phyloP scores from a whole-genome alignment of 1,139 yeast species.

The Geotrichum phurueaensis region DNA sequence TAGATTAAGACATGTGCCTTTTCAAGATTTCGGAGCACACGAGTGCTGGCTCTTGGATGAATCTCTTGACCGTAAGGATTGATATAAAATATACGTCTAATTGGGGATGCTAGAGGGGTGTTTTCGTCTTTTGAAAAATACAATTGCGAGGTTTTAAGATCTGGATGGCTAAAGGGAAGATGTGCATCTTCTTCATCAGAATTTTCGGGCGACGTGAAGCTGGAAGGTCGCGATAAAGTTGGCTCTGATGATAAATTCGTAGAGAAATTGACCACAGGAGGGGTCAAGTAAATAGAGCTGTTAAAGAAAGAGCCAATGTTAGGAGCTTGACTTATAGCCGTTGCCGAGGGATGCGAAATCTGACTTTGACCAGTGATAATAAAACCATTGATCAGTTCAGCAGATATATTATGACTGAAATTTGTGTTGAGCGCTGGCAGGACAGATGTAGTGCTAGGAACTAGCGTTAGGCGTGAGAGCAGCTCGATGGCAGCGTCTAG shows the following conservation, averaged over 20 bases:
- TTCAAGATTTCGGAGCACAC: conserved; percentile 51
- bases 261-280: conserved; percentile 3
- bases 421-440: conserved; percentile 81
- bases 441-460: conserved; percentile 51
- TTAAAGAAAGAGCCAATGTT: not conserved
- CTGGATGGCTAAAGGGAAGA: conserved; percentile 78
- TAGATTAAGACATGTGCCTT: conserved; percentile 52
- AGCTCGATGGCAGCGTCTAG: conserved; percentile 79
- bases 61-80: conserved; percentile 88
- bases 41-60: conserved; percentile 64
- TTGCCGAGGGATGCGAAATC: conserved; percentile 69
- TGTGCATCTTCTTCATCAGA: conserved; percentile 52
- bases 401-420: conserved; percentile 82
- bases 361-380: conserved; percentile 91
- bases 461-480: conserved; percentile 59
- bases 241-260: not conserved
- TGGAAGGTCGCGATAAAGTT: not conserved
- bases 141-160: conserved; percentile 63
- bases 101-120: conserved; percentile 66
- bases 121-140: conserved; percentile 50
- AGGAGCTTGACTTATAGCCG: not conserved
- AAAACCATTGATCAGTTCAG: conserved; percentile 60
- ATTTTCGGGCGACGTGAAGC: conserved; percentile 3
- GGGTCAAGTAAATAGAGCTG: conserved; percentile 2
- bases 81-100: conserved; percentile 67